Base-by-base conservation (phyloP, 306 rosid genomes). In the Cucurbita maxima region DNA sequence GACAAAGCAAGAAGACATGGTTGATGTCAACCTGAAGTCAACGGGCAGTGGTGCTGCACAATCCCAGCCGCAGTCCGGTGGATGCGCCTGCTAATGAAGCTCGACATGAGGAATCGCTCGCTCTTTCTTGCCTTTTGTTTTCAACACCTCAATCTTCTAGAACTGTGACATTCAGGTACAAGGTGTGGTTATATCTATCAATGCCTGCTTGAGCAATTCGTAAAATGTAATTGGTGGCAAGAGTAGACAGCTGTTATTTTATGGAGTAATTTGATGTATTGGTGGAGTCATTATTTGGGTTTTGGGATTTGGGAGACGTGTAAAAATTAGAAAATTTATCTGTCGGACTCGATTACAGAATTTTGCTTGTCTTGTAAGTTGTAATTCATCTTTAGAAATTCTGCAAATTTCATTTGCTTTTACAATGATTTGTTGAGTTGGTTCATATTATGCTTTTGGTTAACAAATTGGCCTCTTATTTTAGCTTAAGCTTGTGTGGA, bases 1-100 rank as follows among this genome's bases (percentile, higher is more conserved):
- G 12, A 76, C 97, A 15, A 92, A 92, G 81, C 96, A 92, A 84
- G 96, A 89, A 81, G 97, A 92, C 56, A 82, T 92, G 97, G 97
- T 92, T 13, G 97, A 92, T 44, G 97, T 92, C 73, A 92, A 92
- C 82, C 87, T 92, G 30, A 86, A 82, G 81, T 84, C 97, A 66
- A 72, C 86, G n/a, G 84, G 84, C 70, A 63, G 75, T 57, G 53
- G 77, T 37, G 83, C 79, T 18, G 71, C 71, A 76, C 86, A 34
- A 59, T 83, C 93, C 30, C 96, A 87, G 79, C 64, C 84, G 57
- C 82, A 84, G 83, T 54, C 87, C 0, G 86, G 93, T 40, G 91
- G 93, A 73, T 91, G 97, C 64, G 72, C 92, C 55, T 91, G 96
- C 77, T 91, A 79, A 82, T 51, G 74, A 70, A 15, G 34, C 10